Evolutionary conservation across 2,329 filamentous ascomycete genomes (phyloP), one percentile per base, ranked within the genome.

Genomic region (Aureobasidium uvarum): DNA sequence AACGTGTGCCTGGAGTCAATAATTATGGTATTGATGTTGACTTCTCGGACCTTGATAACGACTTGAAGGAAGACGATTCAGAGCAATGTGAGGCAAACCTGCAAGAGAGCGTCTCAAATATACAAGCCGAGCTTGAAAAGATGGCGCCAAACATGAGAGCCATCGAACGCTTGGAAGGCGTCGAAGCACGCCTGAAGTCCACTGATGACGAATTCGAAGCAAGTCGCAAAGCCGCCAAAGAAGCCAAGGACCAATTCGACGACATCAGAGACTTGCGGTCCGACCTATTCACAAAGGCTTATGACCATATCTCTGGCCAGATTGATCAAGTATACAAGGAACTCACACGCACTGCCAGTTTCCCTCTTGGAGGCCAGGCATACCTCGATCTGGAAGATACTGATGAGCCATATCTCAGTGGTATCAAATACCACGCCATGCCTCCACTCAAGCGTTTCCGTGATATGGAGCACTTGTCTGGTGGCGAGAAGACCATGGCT

Each of bases 381-480:
- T 96, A 96, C 74, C 87, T 99, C 55, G 93, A 97, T 74, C 93
- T 96, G 76, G 93, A 96, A 75, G 94, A 99, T 76, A 91, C 89
- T n/a, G 92, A 96, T 69, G 94, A 96, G 73, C 95, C 95, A 0
- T 99, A 98, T 76, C 85, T 97, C 4, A 92, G 91, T 46, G 95
- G 95, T 38, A 92, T 99, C 78, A 97, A 96, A 75, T 99, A 99
- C 78, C 93, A 98, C 75, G 96, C 95, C 68, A 99, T 98, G 93
- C 95, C 95, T 23, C 95, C 95, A 1, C 86, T 97, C 68, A 99
- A 99, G 81, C 92, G 95, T 52, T 99, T 99, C 85, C 86, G 95
- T 72, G 96, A 99, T 77, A 99, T 99, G 95, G 95, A 99, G 77
- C 95, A 97, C 75, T 82, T 99, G 11, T 96, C 92, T 1, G 95